phyloP scores from a whole-genome alignment of 164 flowering plant species.

The Magnolia changhungtana region DNA sequence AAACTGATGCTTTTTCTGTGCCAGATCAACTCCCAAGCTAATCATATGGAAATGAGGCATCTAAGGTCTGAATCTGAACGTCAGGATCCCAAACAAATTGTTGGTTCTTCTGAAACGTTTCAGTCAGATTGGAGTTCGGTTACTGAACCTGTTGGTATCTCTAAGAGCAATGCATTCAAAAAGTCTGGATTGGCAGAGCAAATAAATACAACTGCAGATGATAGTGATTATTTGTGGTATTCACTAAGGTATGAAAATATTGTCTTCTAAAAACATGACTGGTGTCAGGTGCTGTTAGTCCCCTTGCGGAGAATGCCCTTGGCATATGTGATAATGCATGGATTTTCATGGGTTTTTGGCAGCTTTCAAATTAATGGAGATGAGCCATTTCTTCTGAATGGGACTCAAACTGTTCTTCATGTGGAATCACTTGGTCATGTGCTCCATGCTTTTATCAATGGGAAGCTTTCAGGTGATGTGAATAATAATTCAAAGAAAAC shows the following conservation, averaged over 20 bases:
- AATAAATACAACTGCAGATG: constrained; percentile 90
- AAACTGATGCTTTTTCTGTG: constrained; percentile 10
- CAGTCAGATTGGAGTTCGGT: constrained; percentile 77
- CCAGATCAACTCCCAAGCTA: constrained; percentile 69
- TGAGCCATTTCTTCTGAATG: constrained; percentile 65
- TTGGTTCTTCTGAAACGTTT: constrained; percentile 35
- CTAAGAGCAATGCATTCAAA: constrained; percentile 52
- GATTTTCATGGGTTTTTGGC: constrained; percentile 21
- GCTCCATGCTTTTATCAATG: constrained; percentile 76
- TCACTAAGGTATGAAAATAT: constrained; percentile 61
- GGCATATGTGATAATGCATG: not conserved
- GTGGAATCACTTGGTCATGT: constrained; percentile 90
- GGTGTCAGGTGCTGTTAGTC: not conserved
- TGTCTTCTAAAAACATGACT: not conserved
- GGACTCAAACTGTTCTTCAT: constrained; percentile 62
- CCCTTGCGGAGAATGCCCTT: not conserved
- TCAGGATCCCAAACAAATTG: constrained; percentile 31
- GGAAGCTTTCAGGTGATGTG: constrained; percentile 67
- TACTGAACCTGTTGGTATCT: constrained; percentile 83
- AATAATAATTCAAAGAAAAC: not conserved
- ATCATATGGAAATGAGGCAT: constrained; percentile 12
- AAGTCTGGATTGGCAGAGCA: constrained; percentile 75
- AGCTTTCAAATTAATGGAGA: constrained; percentile 49
- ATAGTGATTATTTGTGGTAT: constrained; percentile 97
- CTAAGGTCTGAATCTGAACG: constrained; percentile 32